Base-by-base conservation (phyloP, 2,329 filamentous ascomycete species). In the Microcyclospora pomicola region DNA sequence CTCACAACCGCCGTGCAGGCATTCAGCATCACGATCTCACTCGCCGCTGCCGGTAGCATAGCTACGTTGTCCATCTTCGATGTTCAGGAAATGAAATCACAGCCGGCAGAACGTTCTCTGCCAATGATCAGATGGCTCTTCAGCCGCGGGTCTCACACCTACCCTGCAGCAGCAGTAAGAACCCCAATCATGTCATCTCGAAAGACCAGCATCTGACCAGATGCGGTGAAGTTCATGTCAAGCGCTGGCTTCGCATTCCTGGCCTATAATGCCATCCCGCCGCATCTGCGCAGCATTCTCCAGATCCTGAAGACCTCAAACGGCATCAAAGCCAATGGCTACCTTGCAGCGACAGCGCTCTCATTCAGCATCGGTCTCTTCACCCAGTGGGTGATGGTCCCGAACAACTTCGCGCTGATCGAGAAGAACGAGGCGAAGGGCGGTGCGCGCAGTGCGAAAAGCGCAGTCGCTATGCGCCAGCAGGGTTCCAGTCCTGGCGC, bases 391-490 rank as follows among this genome's bases (percentile, higher is more conserved):
- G 13, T 48, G 13, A 53, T 54, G 52, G 36, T 53, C 2, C 42
- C 47, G 6, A 52, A 49, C 31, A 54, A 53, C 36, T 53, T 53
- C 35, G 38, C 45, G 1, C 35, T 53, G n/a, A 54, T 55, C 30
- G 38, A 53, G 39, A 43, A 48, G 39, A 54, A 53, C 24, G 50
- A 49, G 27, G 39, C 42, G 13, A 29, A 45, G 9, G 51, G 50
- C 9, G 51, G 50, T 9, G 44, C 49, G 7, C 37, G 46, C 11
- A 52, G 50, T 27, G 29, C 34, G 16, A 33, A 38, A 19, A 44
- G 35, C 29, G 51, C 49, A 16, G 38, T 44, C 35, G 40, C 38
- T 34, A 31, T 39, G 16, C 39, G 39, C n/a, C 28, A 33, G 19
- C 34, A 40, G 27, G 5, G 19, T 24, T 24, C 19, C 7, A 7